Evolutionary conservation across 495 filamentous ascomycete species (phyloP), one percentile per base, ranked within the genome.

Genomic region (Penicillium antarcticum): DNA sequence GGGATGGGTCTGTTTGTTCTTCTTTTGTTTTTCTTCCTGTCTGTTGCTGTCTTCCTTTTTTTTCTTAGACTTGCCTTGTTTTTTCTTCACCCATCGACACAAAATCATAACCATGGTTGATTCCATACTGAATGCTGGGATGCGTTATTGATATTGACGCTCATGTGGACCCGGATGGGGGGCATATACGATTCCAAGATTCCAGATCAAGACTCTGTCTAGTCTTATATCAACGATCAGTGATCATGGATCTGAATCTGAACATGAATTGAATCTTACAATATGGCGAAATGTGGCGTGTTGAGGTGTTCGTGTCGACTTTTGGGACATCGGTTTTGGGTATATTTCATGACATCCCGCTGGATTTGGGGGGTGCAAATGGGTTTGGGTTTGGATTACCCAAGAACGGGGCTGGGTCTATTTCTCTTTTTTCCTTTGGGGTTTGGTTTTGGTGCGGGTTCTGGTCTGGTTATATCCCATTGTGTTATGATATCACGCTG

Each of bases 401-500:
- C 17, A 24, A 11, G 26, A 48, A 33, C 23, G 35, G 36, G 13
- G 29, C 8, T 42, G 26, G 36, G 29, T 34, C 40, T 45, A 19
- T 40, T 47, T 21, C 10, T 37, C 18, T 49, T 43, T 37, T 47
- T 31, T n/a, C n/a, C 21, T 46, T 42, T 51, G 38, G 48, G 16
- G 18, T 53, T 47, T 44, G 26, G 16, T 46, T 39, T 61, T 46
- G 45, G 21, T 23, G 21, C 21, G 21, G 45, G 37, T 61, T 57
- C 34, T 61, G 48, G 58, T 32, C 14, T 48, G 26, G 16, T 69
- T 70, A 67, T 71, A 66, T 65, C 54, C 58, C 56, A 60, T 57
- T 45, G 50, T 61, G 55, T 62, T 60, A 70, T 68, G 65, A 62
- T 62, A 53, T 58, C 46, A 64, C 52, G 63, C 49, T 56, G 51